phyloP scores from a whole-genome alignment of 257 asterid genomes.

The Penstemon newberryi region DNA sequence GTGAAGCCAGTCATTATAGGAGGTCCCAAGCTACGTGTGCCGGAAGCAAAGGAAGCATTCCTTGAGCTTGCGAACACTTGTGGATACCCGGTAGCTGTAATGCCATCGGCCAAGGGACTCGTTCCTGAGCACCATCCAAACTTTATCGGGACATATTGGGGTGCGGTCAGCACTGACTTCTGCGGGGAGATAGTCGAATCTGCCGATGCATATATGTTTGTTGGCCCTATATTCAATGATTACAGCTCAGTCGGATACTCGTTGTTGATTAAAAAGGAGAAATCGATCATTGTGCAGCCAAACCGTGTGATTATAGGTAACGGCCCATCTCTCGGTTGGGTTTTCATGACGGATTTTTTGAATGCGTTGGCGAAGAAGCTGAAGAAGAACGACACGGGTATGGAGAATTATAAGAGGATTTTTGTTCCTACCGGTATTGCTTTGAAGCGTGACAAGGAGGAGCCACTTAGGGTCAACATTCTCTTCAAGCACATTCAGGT shows the following conservation, averaged over 20 bases:
- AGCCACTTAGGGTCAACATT: slow-evolving; percentile 55
- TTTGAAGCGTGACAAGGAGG: slow-evolving; percentile 36
- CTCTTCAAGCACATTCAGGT: slow-evolving; percentile 62
- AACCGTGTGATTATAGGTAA: slow-evolving; percentile 53
- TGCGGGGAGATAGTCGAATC: slow-evolving; percentile 65
- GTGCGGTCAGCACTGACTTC: slow-evolving; percentile 53
- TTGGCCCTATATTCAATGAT: slow-evolving; percentile 57
- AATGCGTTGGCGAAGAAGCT: slow-evolving; percentile 45
- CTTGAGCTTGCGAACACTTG: slow-evolving; percentile 45
- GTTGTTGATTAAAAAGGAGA: slow-evolving; percentile 50
- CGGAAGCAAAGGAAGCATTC: slow-evolving; percentile 40
- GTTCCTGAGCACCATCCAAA: slow-evolving; percentile 54
- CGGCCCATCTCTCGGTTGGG: slow-evolving; percentile 61
- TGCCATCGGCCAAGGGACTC: slow-evolving; percentile 57
- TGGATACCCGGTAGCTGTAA: slow-evolving; percentile 53
- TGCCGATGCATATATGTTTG: slow-evolving; percentile 53
- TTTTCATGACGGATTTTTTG: slow-evolving; percentile 52
- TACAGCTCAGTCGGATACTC: slow-evolving; percentile 66
- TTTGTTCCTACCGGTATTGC: slow-evolving; percentile 55
- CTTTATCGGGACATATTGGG: slow-evolving; percentile 60
- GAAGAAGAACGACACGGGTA: slow-evolving; percentile 47
- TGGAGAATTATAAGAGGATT: slow-evolving; percentile 55
- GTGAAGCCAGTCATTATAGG: slow-evolving; percentile 54
- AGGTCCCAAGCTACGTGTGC: slow-evolving; percentile 49
- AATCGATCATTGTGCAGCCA: slow-evolving; percentile 49